Evolutionary conservation across 805 yeast genomes (phyloP).

Genomic region (Cyberlindnera xishuangbannaensis): DNA sequence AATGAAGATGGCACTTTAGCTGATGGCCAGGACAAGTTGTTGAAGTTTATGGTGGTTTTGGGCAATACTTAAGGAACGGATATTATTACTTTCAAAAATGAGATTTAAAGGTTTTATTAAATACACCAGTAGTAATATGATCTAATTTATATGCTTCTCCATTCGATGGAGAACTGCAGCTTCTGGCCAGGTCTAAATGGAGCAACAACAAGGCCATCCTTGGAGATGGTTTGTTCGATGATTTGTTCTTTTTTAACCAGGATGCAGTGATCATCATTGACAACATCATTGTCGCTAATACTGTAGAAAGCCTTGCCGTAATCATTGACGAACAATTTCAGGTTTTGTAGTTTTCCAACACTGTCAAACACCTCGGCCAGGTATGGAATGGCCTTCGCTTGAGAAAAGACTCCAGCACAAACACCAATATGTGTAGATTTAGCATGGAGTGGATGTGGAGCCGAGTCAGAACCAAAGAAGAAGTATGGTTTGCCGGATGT

Average conservation of each 20-base stretch:
- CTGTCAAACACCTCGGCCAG: conserved; percentile 81
- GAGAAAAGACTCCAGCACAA: conserved; percentile 98
- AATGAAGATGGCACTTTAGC: conserved; percentile 43
- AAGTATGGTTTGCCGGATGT: conserved; percentile 87
- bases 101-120: no score
- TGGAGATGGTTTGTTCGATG: conserved; percentile 55
- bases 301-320: conserved; percentile 70
- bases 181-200: conserved; percentile 84
- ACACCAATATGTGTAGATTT: conserved; percentile 78
- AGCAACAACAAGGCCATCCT: conserved; percentile 50
- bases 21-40: conserved; percentile 36
- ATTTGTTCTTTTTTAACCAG: conserved; percentile 47
- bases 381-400: conserved; percentile 73
- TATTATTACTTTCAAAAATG: no score
- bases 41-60: conserved; percentile 44
- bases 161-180: conserved; percentile 67
- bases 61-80: conserved; percentile 33
- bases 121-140: no score
- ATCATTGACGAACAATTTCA: conserved; percentile 70
- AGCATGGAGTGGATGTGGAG: conserved; percentile 85
- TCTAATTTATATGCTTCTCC: no score
- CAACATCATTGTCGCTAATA: conserved; percentile 39
- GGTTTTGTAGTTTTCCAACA: conserved; percentile 53
- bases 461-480: conserved; percentile 96
- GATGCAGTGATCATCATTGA: conserved; percentile 41